Evolutionary conservation across 352 stramenopile species (phyloP), one percentile per base, ranked within the genome.

Genomic region (Pythium periplocum): DNA sequence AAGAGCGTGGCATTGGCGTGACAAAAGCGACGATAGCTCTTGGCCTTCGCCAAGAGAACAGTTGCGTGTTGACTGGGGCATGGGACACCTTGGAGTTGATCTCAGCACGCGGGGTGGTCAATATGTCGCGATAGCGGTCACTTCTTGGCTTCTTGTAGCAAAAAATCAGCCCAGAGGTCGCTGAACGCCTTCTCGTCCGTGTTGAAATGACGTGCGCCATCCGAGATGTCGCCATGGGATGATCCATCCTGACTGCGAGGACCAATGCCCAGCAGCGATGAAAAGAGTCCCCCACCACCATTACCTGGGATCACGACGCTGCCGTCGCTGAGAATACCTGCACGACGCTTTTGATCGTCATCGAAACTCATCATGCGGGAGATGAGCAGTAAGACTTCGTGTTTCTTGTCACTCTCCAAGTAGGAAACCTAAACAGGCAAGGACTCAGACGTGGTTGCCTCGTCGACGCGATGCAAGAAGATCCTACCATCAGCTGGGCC

Each of bases 351-450:
- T 44, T 91, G 73, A 2, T 91, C 77, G 11, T 88, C 80, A 0
- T 73, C 68, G 44, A 91, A 88, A 2, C 71, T 67, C 80, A 91
- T 86, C 62, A 91, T 89, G 6, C 76, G 58, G 1, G 80, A 72
- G 53, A 91, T 91, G 8, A 91, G 59, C 48, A 83, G 69, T 26
- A 89, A 57, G 35, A 91, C 69, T 45, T 91, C 78, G 8, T 68
- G 57, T 57, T 88, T 91, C 55, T 86, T 86, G 47, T 78, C 68
- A 31, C 72, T 86, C 47, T 86, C 75, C 5, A 78, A 59, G n/a
- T 89, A 91, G 37, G 80, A 75, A 4, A 91, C 75, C 72, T 86
- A 31, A 1, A 32, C n/a, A 38, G 4, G 17, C 10, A 33, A 6
- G 6, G 8, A 9, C 26, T 44, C 38, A 39, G 47, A 6, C 34